A percentile compares a stretch with the other conserved stretches of the same genome.
phyloP scores from a whole-genome alignment of 1,139 yeast species.

The Meyerozyma athensensis region DNA sequence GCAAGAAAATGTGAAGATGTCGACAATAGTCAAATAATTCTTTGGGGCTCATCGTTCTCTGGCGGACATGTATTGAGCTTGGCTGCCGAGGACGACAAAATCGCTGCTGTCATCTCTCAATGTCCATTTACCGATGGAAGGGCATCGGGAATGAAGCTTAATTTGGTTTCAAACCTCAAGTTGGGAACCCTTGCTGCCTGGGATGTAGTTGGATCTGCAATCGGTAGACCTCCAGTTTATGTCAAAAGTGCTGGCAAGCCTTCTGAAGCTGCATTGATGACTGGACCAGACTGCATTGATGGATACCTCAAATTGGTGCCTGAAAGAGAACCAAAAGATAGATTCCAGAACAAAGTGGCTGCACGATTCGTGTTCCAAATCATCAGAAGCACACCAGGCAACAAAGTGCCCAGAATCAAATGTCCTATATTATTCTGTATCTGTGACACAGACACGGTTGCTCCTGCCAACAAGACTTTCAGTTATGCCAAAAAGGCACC shows the following conservation, averaged over 20 bases:
- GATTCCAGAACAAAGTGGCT: constrained; percentile 1
- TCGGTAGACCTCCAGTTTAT: neutral
- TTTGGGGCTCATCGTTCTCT: constrained; percentile 1
- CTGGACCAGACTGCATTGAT: neutral
- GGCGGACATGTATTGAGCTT: constrained; percentile 2
- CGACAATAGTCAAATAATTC: neutral
- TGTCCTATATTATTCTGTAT: constrained; percentile 1
- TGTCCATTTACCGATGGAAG: constrained; percentile 1
- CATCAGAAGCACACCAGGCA: neutral
- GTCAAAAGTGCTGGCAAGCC: constrained; percentile 1
- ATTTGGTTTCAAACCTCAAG: neutral
- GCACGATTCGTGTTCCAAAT: constrained; percentile 1
- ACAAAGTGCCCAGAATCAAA: neutral
- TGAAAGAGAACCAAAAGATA: neutral
- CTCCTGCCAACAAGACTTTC: neutral
- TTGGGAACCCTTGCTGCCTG: constrained; percentile 1
- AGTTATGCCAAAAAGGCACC: neutral
- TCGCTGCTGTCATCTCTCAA: neutral
- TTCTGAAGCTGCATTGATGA: constrained; percentile 3
- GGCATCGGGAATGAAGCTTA: neutral
- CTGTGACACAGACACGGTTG: neutral
- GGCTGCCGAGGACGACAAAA: neutral
- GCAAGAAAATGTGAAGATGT: neutral
- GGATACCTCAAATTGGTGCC: neutral
- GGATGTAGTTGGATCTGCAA: neutral